Evolutionary conservation across 805 yeast species (phyloP), one percentile per base, ranked within the genome.

Genomic region (Kregervanrija pseudodelftensis): DNA sequence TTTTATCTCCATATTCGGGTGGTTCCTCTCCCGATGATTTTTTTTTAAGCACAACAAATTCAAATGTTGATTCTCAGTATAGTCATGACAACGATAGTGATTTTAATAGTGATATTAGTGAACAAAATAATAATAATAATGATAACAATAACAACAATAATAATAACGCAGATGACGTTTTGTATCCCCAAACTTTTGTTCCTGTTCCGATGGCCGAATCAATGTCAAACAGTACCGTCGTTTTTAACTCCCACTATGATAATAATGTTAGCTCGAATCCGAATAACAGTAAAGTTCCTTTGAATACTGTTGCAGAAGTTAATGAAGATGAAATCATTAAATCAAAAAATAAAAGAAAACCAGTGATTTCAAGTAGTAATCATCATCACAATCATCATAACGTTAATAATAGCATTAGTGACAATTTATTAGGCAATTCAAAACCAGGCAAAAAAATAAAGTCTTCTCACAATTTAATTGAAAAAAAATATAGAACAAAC

Each of bases 391-490:
- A 22, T 22, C 28, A 22, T 22, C 28, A 42, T 35, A 22, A 8
- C 8, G 8, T 8, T 22, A 22, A 22, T 22, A 4, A 22, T 17
- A 14, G 11, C 11, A 15, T 11, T 13, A 30, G 33, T 7, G 15
- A 30, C 8, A 46, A 38, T 10, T 40, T 40, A 14, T 10, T 35
- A 11, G 15, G 14, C 3, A 31, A 30, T 10, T 4, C 34, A 3
- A 52, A 51, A 33, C 56, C 54, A 11, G 60, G 58, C 33, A 72
- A 70, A 48, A 72, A 70, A 50, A 72, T 76, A 42, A 79, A 82
- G 64, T 74, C 84, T 2, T 77, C 87, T 11, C 95, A 85, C 63
- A 86, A 85, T 58, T 75, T 85, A 72, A 83, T 85, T 53, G 95
- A 86, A 58, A 85, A 85, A 64, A 81, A 84, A 61, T 85, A 85